phyloP scores from a whole-genome alignment of 2,329 filamentous ascomycete species.

The Sphaerostilbella broomeana region DNA sequence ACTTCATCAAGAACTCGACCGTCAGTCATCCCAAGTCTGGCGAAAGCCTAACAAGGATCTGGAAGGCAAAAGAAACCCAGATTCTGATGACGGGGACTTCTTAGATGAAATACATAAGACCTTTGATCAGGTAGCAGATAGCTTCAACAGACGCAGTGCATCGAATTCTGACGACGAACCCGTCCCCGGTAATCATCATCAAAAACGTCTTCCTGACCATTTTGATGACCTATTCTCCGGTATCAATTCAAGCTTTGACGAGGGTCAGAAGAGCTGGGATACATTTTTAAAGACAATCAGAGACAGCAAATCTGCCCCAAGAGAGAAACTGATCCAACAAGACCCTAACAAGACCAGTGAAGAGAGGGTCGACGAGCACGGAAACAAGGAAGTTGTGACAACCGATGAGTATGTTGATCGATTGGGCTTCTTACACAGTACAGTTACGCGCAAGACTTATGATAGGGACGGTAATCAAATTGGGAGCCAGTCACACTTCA shows the following conservation, averaged over 20 bases:
- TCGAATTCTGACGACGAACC: neutral
- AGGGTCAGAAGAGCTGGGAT: conserved; percentile 35
- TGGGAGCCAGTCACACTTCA: conserved; percentile 31
- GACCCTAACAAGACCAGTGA: conserved; percentile 8
- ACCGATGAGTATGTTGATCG: conserved; percentile 38
- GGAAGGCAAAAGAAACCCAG: conserved; percentile 14
- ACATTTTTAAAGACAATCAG: conserved; percentile 32
- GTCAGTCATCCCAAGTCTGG: conserved; percentile 25
- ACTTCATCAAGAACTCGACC: conserved; percentile 27
- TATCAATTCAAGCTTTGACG: conserved; percentile 31
- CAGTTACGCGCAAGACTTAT: conserved; percentile 33
- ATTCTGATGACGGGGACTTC: conserved; percentile 10
- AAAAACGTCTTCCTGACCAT: conserved; percentile 22
- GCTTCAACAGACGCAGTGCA: conserved; percentile 2
- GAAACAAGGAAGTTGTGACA: conserved; percentile 29
- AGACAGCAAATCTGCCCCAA: conserved; percentile 14
- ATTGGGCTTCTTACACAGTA: conserved; percentile 37
- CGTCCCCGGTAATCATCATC: neutral
- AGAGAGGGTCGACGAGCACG: conserved; percentile 14
- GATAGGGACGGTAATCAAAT: conserved; percentile 38
- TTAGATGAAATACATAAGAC: conserved; percentile 12
- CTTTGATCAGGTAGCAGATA: conserved; percentile 14
- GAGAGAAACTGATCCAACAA: conserved; percentile 6
- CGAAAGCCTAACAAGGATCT: conserved; percentile 11
- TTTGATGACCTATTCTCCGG: conserved; percentile 38